These are phyloP conservation scores for Cynara cardunculus DNA, from an alignment of 129 eudicot species.

Conservation along the genomic window DNA sequence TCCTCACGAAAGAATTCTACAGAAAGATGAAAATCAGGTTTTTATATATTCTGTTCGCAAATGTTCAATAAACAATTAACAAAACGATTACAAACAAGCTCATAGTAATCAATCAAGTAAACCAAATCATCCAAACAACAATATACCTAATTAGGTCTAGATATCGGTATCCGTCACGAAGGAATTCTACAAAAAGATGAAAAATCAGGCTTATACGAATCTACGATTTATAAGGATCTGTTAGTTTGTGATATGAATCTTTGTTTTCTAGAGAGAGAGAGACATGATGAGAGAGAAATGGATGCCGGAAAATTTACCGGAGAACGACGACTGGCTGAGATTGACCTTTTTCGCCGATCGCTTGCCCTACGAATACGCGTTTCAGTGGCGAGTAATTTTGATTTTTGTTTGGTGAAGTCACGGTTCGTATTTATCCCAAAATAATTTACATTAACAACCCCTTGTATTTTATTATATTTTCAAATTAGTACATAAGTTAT, in stretches of 20 bases:
- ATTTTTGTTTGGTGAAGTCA: slow-evolving; percentile 15
- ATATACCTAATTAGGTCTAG: not conserved
- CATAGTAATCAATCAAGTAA: not conserved
- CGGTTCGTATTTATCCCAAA: not conserved
- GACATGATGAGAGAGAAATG: not conserved
- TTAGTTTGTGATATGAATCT: not conserved
- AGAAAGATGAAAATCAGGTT: no score
- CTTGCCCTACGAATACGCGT: slow-evolving; percentile 30
- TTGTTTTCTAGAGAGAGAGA: not conserved
- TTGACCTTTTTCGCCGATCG: slow-evolving; percentile 25
- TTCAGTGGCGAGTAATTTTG: not conserved
- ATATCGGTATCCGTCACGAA: not conserved
- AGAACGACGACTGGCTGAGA: slow-evolving; percentile 24
- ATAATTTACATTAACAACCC: not conserved
- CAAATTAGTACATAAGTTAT: not conserved
- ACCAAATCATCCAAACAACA: not conserved
- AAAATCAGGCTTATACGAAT: slow-evolving; percentile 1
- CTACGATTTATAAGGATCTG: slow-evolving; percentile 13
- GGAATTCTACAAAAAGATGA: not conserved
- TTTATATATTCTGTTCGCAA: not conserved
- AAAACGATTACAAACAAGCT: not conserved
- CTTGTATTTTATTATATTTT: slow-evolving; percentile 6
- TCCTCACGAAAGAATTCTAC: no score
- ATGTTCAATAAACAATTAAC: not conserved
- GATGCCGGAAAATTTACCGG: slow-evolving; percentile 29